A percentile compares a stretch with the other conserved stretches of the same genome.
These are phyloP conservation scores for Wickerhamiella shivajii DNA, from an alignment of 805 yeast species.

Conservation along the genomic window DNA sequence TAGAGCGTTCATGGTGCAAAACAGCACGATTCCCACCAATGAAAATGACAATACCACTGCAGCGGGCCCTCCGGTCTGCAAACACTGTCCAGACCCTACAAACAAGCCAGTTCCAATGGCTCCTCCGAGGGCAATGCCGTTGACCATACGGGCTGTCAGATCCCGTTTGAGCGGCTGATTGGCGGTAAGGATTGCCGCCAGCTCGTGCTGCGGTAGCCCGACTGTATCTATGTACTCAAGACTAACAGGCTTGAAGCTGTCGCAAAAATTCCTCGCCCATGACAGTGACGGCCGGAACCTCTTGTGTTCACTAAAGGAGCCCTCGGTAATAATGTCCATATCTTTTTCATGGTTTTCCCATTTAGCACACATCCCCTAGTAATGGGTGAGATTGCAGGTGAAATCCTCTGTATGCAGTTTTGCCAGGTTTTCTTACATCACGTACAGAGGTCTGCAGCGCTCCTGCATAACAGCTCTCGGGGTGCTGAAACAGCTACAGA, in stretches of 20 bases:
- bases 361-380: too few relatives aligned
- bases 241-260: slow-evolving; percentile 15
- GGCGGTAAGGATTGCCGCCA: slow-evolving; percentile 25
- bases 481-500: too few relatives aligned
- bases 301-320: too few relatives aligned
- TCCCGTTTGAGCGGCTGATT: slow-evolving; percentile 36
- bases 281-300: too few relatives aligned
- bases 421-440: too few relatives aligned
- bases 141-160: slow-evolving; percentile 24
- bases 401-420: too few relatives aligned
- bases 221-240: slow-evolving; percentile 11
- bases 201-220: slow-evolving; percentile 23
- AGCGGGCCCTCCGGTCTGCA: slow-evolving; percentile 36
- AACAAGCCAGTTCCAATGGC: slow-evolving; percentile 60
- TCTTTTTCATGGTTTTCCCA: too few relatives aligned
- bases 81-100: slow-evolving; percentile 33
- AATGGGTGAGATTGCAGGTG: too few relatives aligned
- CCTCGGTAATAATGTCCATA: too few relatives aligned
- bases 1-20: slow-evolving; percentile 40
- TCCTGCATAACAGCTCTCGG: too few relatives aligned
- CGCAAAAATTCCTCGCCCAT: too few relatives aligned
- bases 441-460: too few relatives aligned
- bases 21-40: slow-evolving; percentile 39
- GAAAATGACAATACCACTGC: slow-evolving; percentile 33
- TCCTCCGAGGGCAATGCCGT: slow-evolving; percentile 60